These are phyloP conservation scores for Vickermania spadyakhi DNA, from an alignment of 208 protist species.

Conservation along the genomic window DNA sequence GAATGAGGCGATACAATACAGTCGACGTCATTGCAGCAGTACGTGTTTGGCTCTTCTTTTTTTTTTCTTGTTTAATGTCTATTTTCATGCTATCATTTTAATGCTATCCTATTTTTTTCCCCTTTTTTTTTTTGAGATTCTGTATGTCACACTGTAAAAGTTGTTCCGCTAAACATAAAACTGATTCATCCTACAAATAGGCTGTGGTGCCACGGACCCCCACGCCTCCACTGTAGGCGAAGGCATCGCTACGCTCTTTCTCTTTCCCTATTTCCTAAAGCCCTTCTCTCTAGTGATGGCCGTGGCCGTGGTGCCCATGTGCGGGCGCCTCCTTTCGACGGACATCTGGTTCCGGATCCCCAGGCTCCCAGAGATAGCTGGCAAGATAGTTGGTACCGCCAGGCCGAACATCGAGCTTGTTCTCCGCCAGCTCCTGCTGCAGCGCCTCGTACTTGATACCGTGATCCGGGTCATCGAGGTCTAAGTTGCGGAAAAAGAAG, in stretches of 20 bases:
- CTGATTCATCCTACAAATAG: too few relatives aligned
- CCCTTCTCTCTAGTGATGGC: too few relatives aligned
- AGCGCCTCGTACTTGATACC: slow-evolving; percentile 83
- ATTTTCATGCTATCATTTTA: neutral
- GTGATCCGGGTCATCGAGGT: slow-evolving; percentile 85
- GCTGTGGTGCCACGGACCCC: too few relatives aligned
- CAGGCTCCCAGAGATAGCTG: slow-evolving; percentile 85
- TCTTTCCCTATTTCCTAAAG: too few relatives aligned
- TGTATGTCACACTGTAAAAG: too few relatives aligned
- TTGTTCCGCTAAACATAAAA: neutral
- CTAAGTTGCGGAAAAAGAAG: slow-evolving; percentile 72
- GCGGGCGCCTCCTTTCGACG: slow-evolving; percentile 60
- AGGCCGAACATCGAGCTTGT: slow-evolving; percentile 81
- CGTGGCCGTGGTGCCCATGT: slow-evolving; percentile 17
- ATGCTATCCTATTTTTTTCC: neutral
- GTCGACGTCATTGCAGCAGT: too few relatives aligned
- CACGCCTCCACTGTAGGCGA: too few relatives aligned
- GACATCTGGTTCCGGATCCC: slow-evolving; percentile 81
- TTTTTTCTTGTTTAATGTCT: neutral
- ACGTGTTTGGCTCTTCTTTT: slow-evolving; percentile 5
- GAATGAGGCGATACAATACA: too few relatives aligned
- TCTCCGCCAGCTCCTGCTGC: slow-evolving; percentile 71
- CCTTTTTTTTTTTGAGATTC: neutral
- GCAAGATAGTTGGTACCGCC: slow-evolving; percentile 84
- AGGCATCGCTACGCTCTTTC: too few relatives aligned